Conservation (phyloP, 495 filamentous ascomycete genomes). For the Aspergillus bridgeri region DNA sequence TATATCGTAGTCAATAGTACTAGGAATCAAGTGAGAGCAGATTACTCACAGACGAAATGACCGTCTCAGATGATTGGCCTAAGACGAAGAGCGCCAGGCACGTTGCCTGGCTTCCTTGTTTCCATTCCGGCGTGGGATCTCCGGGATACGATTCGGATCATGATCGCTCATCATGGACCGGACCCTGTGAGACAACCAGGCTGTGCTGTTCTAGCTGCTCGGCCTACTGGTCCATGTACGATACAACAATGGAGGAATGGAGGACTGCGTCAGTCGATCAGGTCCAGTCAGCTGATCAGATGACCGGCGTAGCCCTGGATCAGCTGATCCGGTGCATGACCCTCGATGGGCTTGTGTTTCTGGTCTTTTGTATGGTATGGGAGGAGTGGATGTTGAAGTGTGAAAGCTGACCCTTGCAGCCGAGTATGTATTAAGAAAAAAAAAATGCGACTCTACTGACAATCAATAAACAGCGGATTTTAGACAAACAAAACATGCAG, state of each 20-base stretch:
- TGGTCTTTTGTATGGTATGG: too few relatives aligned
- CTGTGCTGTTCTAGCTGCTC: not conserved
- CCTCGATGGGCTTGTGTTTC: not conserved
- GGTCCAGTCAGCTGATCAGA: not conserved
- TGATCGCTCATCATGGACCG: not conserved
- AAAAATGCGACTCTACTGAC: not conserved
- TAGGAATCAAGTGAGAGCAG: not conserved
- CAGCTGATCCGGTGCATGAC: not conserved
- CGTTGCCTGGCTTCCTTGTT: not conserved
- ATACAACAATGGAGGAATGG: too few relatives aligned
- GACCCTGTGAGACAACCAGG: not conserved
- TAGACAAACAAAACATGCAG: not conserved
- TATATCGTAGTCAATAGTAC: not conserved
- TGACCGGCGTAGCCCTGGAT: not conserved
- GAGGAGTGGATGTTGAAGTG: too few relatives aligned
- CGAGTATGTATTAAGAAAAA: too few relatives aligned
- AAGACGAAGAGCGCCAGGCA: not conserved
- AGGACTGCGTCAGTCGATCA: not conserved
- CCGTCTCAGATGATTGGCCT: constrained; percentile 6
- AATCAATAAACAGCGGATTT: not conserved
- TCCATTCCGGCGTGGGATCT: not conserved
- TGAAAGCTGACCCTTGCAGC: too few relatives aligned
- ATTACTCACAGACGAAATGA: not conserved
- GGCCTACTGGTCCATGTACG: too few relatives aligned
- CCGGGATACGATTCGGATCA: not conserved